Evolutionary conservation across 768 basidiomycete species (phyloP).

Genomic region (Psilocybe sp.): DNA sequence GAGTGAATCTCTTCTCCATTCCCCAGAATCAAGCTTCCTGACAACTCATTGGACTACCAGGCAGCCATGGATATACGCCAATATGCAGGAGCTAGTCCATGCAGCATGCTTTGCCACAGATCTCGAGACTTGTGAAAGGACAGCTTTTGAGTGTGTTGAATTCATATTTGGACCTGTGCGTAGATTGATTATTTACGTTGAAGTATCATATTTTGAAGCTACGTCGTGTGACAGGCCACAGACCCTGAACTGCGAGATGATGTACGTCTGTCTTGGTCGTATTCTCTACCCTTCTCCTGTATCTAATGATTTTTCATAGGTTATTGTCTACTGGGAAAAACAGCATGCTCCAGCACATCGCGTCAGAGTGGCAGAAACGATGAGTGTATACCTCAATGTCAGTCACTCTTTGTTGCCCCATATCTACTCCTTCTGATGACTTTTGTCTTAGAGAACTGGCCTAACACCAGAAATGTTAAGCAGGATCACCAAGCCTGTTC

Average conservation of each 20-base stretch:
- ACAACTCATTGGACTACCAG: constrained; percentile 28
- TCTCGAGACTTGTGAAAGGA: constrained; percentile 64
- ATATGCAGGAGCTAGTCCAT: constrained; percentile 62
- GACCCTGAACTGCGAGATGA: constrained; percentile 62
- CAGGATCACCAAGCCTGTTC: constrained; percentile 58
- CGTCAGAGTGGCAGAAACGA: constrained; percentile 47
- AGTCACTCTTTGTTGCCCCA: constrained; percentile 18
- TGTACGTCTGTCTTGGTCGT: constrained; percentile 34
- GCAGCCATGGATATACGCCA: constrained; percentile 54
- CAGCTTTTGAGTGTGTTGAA: constrained; percentile 54
- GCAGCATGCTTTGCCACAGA: constrained; percentile 66
- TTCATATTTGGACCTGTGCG: constrained; percentile 58
- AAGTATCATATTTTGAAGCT: not conserved
- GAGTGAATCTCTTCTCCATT: constrained; percentile 45
- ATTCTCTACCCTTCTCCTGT: not conserved
- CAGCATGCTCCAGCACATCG: constrained; percentile 52
- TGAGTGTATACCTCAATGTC: constrained; percentile 61
- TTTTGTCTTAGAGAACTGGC: constrained; percentile 47
- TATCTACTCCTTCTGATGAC: not conserved
- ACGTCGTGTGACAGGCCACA: constrained; percentile 36
- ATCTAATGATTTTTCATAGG: constrained; percentile 29
- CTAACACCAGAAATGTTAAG: constrained; percentile 45
- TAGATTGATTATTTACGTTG: constrained; percentile 4
- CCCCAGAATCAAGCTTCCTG: constrained; percentile 1
- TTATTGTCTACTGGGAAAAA: constrained; percentile 65